Evolutionary conservation across 192 early-diverging fungal species (phyloP).

Genomic region (Mortierella claussenii): DNA sequence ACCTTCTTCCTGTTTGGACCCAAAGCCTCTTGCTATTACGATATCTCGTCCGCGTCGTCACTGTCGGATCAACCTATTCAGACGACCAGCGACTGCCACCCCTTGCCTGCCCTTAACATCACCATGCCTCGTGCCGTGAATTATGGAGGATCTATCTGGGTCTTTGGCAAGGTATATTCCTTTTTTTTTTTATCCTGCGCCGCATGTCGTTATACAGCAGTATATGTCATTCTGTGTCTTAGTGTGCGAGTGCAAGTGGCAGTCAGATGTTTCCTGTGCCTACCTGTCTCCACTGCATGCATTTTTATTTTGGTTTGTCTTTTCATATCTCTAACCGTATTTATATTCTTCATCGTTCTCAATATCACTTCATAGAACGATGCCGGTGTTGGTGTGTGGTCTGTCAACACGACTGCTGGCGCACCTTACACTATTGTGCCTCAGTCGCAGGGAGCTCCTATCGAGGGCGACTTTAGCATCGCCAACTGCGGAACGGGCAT

Average conservation of each 20-base stretch:
- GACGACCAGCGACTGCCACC: constrained; percentile 29
- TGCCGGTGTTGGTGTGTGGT: constrained; percentile 45
- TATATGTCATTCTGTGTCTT: no score
- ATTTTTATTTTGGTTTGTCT: no score
- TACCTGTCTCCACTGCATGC: no score
- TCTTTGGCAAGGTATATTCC: constrained; percentile 54
- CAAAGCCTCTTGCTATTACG: constrained; percentile 38
- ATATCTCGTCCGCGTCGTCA: constrained; percentile 23
- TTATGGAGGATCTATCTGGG: constrained; percentile 32
- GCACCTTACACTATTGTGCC: constrained; percentile 38
- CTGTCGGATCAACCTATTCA: constrained; percentile 22
- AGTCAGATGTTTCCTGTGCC: no score
- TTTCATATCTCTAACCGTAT: not conserved
- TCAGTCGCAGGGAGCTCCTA: constrained; percentile 35
- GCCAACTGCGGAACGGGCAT: constrained; percentile 43
- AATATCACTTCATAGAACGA: constrained; percentile 27
- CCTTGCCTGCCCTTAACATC: constrained; percentile 30
- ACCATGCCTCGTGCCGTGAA: constrained; percentile 22
- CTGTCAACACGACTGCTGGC: constrained; percentile 19
- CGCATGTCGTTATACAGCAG: no score
- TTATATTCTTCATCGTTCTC: not conserved
- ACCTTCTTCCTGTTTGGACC: constrained; percentile 48
- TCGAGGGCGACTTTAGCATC: constrained; percentile 22
- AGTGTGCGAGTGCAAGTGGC: no score
- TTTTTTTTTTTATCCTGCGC: no score